Conservation (phyloP, 345 rosid species). For the Syzygium aromaticum region DNA sequence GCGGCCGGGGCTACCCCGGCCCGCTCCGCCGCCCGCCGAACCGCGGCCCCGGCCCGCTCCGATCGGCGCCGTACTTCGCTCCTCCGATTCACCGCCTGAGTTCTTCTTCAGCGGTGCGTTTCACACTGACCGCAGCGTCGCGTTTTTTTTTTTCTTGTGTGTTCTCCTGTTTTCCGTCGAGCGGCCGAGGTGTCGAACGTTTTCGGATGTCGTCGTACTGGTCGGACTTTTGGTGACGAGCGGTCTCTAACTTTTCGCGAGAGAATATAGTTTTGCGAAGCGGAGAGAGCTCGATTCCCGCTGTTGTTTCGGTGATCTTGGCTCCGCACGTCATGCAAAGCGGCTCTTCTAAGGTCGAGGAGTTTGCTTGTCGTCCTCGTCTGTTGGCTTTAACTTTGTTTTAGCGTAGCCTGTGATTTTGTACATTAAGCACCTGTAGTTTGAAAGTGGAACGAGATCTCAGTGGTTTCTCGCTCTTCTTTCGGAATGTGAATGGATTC, state of each 20-base stretch:
- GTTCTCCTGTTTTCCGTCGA: neutral
- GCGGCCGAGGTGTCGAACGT: neutral
- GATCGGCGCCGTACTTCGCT: conserved; percentile 18
- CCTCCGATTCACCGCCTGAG: neutral
- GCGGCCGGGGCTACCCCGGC: neutral
- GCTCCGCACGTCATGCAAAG: neutral
- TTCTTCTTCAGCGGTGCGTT: neutral
- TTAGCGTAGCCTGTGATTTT: neutral
- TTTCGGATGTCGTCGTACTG: neutral
- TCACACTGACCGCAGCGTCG: neutral
- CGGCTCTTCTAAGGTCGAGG: neutral
- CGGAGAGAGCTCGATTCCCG: neutral
- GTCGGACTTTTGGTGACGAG: neutral
- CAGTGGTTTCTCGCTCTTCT: neutral
- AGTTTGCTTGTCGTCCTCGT: neutral
- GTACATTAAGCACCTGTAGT: neutral
- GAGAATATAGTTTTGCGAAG: neutral
- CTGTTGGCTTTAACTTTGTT: neutral
- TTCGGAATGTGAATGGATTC: neutral
- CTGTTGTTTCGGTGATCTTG: neutral
- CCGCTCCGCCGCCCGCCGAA: neutral
- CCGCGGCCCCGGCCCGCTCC: conserved; percentile 10
- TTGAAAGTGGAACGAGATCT: neutral
- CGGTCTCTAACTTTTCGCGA: neutral
- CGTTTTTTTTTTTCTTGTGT: neutral